Base-by-base conservation (phyloP, 2,329 filamentous ascomycete genomes). In the Hawksworthiomyces lignivorus region DNA sequence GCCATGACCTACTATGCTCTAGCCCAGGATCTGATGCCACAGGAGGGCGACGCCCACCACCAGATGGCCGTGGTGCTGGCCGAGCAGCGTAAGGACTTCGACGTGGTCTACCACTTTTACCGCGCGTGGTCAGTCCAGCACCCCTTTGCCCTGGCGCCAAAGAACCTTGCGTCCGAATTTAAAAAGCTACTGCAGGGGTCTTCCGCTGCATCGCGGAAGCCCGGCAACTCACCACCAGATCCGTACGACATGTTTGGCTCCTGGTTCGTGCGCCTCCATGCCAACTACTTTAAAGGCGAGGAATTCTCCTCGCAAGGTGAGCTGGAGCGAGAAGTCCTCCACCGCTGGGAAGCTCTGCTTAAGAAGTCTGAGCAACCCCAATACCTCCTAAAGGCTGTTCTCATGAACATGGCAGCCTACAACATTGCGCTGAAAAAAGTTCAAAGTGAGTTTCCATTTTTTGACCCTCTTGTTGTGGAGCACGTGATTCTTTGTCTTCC, bases 101-200 rank as follows among this genome's bases (percentile, higher is more conserved):
- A 87, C 47, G 82, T 87, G 9, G 82, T 94, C 22, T 97, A 96
- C 61, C 81, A 95, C 60, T 77, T 97, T 30, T 92, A 95, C 57
- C 82, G 89, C 48, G 82, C 89, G 14, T 73, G 92, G 51, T 80
- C 81, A 8, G 81, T 87, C 24, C 72, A 80, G 39, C 70, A 81
- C 30, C 87, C 88, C 5, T 82, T 92, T 55, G 82, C 83, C 0
- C 75, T 82, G 34, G 88, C 87, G 4, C 70, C 74, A 44, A 66
- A 70, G 15, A 97, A 97, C 55, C 70, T 98, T 36, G 82, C 86
- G 54, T 70, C 81, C 41, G 86, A 92, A 57, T 89, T 95, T 57
- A 75, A 69, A 49, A 62, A 70, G 11, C 62, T 75, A n/a, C 59
- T 66, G 32, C 63, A 62, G 43, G 56, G 63, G 3, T 53, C 56